phyloP scores from a whole-genome alignment of 2,329 filamentous ascomycete genomes.

The Immersiporthe knoxdaviesiana region DNA sequence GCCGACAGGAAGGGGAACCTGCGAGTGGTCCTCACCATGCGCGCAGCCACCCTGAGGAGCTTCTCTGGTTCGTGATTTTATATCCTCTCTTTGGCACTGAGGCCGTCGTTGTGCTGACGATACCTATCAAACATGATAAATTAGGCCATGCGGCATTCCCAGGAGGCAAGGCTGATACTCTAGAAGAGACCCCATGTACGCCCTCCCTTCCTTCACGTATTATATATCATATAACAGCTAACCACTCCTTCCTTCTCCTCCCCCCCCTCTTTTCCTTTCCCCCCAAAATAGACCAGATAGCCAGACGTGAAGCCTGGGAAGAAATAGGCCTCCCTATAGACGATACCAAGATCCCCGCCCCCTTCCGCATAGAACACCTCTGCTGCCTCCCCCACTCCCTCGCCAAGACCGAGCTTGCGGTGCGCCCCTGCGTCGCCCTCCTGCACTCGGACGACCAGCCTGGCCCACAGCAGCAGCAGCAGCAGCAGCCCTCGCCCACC shows the following conservation, averaged over 20 bases:
- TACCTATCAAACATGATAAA: not conserved
- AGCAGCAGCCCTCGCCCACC: constrained; percentile 41
- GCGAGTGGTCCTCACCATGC: constrained; percentile 70
- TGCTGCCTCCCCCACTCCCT: constrained; percentile 77
- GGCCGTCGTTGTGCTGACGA: not conserved
- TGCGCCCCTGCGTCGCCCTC: constrained; percentile 77
- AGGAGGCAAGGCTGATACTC: constrained; percentile 70
- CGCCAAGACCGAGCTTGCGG: constrained; percentile 72
- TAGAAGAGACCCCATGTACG: constrained; percentile 64
- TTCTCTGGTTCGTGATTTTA: constrained; percentile 62
- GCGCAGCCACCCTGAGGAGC: constrained; percentile 63
- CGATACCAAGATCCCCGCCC: constrained; percentile 68
- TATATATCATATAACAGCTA: too few relatives aligned
- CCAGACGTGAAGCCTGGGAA: constrained; percentile 86
- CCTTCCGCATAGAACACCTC: constrained; percentile 85
- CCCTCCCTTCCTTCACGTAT: constrained; percentile 2
- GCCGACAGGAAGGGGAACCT: constrained; percentile 82
- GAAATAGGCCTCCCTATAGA: constrained; percentile 86
- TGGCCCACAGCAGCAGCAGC: constrained; percentile 7
- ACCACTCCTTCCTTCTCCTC: constrained; percentile 32
- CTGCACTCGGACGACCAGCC: constrained; percentile 63
- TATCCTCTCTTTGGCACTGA: not conserved
- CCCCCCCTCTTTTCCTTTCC: too few relatives aligned
- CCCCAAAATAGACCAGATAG: constrained; percentile 68
- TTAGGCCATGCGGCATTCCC: constrained; percentile 80